Evolutionary conservation across 2,329 filamentous ascomycete genomes (phyloP).

Genomic region (Ophiostoma fasciatum): DNA sequence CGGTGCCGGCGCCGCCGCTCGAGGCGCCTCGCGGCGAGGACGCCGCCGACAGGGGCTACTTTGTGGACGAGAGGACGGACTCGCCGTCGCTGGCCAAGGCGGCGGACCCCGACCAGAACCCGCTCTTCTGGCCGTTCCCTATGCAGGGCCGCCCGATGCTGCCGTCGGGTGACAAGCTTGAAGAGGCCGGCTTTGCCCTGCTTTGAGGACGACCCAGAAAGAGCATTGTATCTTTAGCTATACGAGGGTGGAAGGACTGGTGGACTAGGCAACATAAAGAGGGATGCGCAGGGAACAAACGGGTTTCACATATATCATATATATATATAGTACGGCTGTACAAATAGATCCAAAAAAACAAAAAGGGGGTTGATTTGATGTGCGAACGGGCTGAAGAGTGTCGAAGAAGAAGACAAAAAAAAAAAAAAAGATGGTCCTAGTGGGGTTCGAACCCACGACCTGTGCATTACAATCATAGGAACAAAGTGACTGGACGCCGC

Average conservation of each 20-base stretch:
- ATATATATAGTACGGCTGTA: neutral
- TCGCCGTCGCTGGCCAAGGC: conserved; percentile 7
- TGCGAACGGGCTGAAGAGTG: neutral
- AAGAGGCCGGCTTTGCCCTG: conserved; percentile 36
- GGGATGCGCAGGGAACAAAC: too few relatives aligned
- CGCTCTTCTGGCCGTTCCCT: conserved; percentile 46
- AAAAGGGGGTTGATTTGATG: neutral
- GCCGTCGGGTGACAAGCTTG: conserved; percentile 29
- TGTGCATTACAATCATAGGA: conserved; percentile 14
- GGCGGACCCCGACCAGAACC: conserved; percentile 31
- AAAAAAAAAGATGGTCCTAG: conserved; percentile 12
- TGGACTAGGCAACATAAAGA: too few relatives aligned
- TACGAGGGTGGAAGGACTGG: too few relatives aligned
- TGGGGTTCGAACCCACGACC: conserved; percentile 16
- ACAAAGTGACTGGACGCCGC: conserved; percentile 8
- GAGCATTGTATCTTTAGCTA: too few relatives aligned
- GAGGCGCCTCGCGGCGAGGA: neutral
- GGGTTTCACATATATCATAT: too few relatives aligned
- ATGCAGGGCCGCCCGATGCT: conserved; percentile 43
- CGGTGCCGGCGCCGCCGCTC: too few relatives aligned
- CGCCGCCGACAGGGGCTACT: conserved; percentile 1
- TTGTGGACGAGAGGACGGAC: conserved; percentile 1
- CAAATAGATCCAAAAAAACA: neutral
- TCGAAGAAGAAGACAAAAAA: neutral
- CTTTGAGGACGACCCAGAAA: conserved; percentile 14